Base-by-base conservation (phyloP, 2,329 filamentous ascomycete genomes). In the Cladophialophora psammophila region DNA sequence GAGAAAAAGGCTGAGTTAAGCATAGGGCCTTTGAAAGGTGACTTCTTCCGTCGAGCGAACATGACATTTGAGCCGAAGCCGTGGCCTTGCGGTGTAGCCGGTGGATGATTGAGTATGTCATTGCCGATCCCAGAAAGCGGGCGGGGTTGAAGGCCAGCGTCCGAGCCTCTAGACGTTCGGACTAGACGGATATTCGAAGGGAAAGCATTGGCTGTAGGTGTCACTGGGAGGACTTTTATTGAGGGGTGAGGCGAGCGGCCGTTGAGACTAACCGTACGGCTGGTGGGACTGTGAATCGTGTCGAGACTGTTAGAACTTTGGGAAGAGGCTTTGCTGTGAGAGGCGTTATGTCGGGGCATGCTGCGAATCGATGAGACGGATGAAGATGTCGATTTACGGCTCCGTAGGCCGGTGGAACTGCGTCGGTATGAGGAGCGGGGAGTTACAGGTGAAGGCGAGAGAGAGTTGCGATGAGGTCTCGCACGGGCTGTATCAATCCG, bases 331-430 rank as follows among this genome's bases (percentile, higher is more conserved):
- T 98, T 98, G 26, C 93, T 97, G 77, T 97, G 94, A 1, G 90
- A 90, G 18, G 59, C 53, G 76, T 95, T 91, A 61, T 93, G 90
- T 72, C 94, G 92, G 74, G 94, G 93, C 75, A 98, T 93, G 53
- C 91, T 96, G 66, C 95, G 90, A 65, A 99, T 90, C 0, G 93
- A 97, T 0, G 93, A 97, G 15, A 99, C 89, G 0, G 94, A 98
- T 0, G 93, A 97, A 0, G 93, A 97, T 0, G 95, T 99, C 0
- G 94, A 98, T 78, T 98, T 98, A 68, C 95, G 88, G 42, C 95
- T 94, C 34, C 94, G 88, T 53, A 98, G 85, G 35, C 94, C 94
- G 52, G 86, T 88, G 5, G 93, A 96, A 2, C 92, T 88, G 40
- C 93, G 90, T 10, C 95, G 89, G 74, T 96, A 91, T 0, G 91